Evolutionary conservation across 169 alveolate species (phyloP).

Genomic region (Plasmodium relictum): DNA sequence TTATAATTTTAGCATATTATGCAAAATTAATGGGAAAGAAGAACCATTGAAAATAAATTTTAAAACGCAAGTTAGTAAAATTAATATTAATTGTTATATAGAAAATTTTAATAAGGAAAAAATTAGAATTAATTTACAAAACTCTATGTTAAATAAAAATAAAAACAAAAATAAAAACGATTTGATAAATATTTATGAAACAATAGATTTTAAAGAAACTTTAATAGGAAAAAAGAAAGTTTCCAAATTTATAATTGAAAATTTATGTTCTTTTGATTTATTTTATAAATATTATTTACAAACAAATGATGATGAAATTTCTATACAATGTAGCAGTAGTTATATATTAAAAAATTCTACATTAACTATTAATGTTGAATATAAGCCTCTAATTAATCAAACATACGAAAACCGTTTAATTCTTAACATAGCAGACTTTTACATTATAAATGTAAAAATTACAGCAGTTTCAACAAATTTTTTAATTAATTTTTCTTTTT

Average conservation of each 20-base stretch:
- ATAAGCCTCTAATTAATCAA: constrained; percentile 23
- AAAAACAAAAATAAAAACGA: constrained; percentile 26
- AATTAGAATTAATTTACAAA: constrained; percentile 21
- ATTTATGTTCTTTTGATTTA: constrained; percentile 54
- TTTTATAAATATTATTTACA: constrained; percentile 66
- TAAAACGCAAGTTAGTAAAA: constrained; percentile 48
- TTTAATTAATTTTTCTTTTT: constrained; percentile 65
- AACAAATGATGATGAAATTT: constrained; percentile 52
- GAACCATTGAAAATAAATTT: constrained; percentile 53
- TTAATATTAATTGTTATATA: constrained; percentile 67
- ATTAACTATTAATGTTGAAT: constrained; percentile 24
- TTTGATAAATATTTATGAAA: constrained; percentile 20
- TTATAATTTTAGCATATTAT: constrained; percentile 64
- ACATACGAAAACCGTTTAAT: constrained; percentile 46
- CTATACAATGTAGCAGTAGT: constrained; percentile 28
- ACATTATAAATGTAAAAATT: constrained; percentile 43
- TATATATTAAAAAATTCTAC: constrained; percentile 25
- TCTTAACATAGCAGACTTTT: constrained; percentile 57
- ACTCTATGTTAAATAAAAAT: constrained; percentile 4
- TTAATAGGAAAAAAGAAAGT: constrained; percentile 53
- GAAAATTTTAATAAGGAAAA: constrained; percentile 37
- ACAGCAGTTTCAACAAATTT: constrained; percentile 41
- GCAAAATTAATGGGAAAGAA: constrained; percentile 42
- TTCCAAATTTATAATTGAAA: constrained; percentile 56
- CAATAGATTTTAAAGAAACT: constrained; percentile 58